Percentiles rank a stretch among this genome's conserved stretches.
Conservation (phyloP, 2,329 filamentous ascomycete species). For the Talaromyces sp. region DNA sequence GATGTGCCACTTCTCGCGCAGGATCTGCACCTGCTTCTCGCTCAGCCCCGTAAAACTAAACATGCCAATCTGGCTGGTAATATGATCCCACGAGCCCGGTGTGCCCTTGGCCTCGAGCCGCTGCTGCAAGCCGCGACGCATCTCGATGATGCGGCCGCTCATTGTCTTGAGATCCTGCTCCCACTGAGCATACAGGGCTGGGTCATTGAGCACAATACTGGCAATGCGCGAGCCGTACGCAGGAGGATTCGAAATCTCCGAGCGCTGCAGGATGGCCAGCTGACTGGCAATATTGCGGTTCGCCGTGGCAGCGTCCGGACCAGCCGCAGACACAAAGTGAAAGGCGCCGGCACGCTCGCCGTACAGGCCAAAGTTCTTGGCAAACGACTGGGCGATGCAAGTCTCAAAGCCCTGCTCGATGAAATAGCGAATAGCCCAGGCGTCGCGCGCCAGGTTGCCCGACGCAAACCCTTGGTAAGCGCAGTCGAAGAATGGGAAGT, state of each 20-base stretch:
- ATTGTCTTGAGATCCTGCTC: slow-evolving; percentile 86
- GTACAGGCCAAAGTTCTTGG: slow-evolving; percentile 74
- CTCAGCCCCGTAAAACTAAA: slow-evolving; percentile 70
- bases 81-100: slow-evolving; percentile 91
- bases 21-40: slow-evolving; percentile 41
- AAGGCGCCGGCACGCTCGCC: slow-evolving; percentile 94
- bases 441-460: slow-evolving; percentile 76
- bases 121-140: slow-evolving; percentile 70
- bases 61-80: slow-evolving; percentile 99
- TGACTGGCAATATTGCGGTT: slow-evolving; percentile 69
- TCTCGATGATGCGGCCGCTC: slow-evolving; percentile 89
- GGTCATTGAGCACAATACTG: slow-evolving; percentile 75
- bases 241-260: slow-evolving; percentile 95
- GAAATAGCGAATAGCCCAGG: slow-evolving; percentile 91
- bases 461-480: slow-evolving; percentile 98
- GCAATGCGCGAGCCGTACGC: slow-evolving; percentile 91
- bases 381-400: slow-evolving; percentile 55
- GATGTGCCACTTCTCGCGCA: slow-evolving; percentile 45
- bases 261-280: slow-evolving; percentile 88
- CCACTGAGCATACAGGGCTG: slow-evolving; percentile 79
- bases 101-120: slow-evolving; percentile 82
- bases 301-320: slow-evolving; percentile 58
- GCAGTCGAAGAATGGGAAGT: slow-evolving; percentile 97
- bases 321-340: slow-evolving; percentile 78
- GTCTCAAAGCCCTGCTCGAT: slow-evolving; percentile 80